Percentiles rank a stretch among this genome's conserved stretches.
phyloP scores from a whole-genome alignment of 2,329 filamentous ascomycete species.

The Cladosporium colombiae region DNA sequence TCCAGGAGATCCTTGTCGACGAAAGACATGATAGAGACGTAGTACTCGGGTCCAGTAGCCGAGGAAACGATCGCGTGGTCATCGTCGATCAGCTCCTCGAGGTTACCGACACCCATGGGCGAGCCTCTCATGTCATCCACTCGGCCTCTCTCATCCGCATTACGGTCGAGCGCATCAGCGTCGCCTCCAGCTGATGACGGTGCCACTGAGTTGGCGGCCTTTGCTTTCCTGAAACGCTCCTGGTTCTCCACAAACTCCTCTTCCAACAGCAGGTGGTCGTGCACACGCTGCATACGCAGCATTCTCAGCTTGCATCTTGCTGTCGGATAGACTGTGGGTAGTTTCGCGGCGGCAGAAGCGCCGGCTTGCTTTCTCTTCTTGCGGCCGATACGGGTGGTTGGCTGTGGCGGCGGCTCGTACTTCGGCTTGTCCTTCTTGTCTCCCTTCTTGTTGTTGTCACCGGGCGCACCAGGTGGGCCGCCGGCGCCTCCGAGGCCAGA shows the following conservation, averaged over 20 bases:
- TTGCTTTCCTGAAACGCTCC: conserved; percentile 90
- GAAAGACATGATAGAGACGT: conserved; percentile 99
- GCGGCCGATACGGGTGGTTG: conserved; percentile 92
- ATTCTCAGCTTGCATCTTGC: conserved; percentile 97
- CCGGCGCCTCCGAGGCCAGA: conserved; percentile 73
- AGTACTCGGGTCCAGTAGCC: conserved; percentile 96
- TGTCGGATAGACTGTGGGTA: conserved; percentile 90
- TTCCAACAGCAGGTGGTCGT: conserved; percentile 94
- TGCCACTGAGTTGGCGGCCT: conserved; percentile 71
- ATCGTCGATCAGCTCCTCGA: conserved; percentile 98
- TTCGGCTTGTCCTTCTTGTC: conserved; percentile 96
- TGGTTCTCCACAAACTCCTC: conserved; percentile 99
- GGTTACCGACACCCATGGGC: conserved; percentile 95
- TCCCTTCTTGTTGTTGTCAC: conserved; percentile 90
- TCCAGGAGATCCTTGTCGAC: conserved; percentile 98
- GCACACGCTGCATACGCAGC: conserved; percentile 96
- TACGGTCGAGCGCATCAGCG: conserved; percentile 76
- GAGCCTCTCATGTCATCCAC: conserved; percentile 99
- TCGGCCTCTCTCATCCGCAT: conserved; percentile 89
- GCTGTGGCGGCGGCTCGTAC: conserved; percentile 97
- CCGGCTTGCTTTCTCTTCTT: conserved; percentile 98
- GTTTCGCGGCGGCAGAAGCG: conserved; percentile 90
- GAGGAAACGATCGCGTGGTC: conserved; percentile 98
- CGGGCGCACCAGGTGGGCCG: conserved; percentile 63
- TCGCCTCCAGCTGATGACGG: conserved; percentile 62